These are phyloP conservation scores for Fusarium sp. DNA, from an alignment of 2,329 filamentous ascomycete species.

Conservation along the genomic window DNA sequence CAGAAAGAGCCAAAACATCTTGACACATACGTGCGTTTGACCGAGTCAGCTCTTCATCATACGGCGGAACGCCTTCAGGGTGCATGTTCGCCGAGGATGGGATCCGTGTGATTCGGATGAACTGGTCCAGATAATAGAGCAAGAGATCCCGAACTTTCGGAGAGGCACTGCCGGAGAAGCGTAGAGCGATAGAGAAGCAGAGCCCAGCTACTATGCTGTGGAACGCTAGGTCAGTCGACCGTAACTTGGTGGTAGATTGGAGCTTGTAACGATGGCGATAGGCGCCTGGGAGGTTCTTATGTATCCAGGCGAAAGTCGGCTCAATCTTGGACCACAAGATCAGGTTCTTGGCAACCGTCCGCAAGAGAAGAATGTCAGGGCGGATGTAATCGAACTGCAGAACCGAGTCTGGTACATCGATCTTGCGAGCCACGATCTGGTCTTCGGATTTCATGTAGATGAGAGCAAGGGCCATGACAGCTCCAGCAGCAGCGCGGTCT, in stretches of 20 bases:
- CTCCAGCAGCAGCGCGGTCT: slow-evolving; percentile 93
- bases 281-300: slow-evolving; percentile 75
- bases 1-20: slow-evolving; percentile 84
- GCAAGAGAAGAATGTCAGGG: slow-evolving; percentile 90
- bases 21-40: slow-evolving; percentile 92
- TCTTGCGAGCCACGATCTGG: slow-evolving; percentile 85
- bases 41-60: slow-evolving; percentile 86
- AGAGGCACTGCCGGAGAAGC: slow-evolving; percentile 80
- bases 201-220: slow-evolving; percentile 93
- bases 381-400: slow-evolving; percentile 96
- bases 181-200: slow-evolving; percentile 82
- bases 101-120: slow-evolving; percentile 80
- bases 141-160: slow-evolving; percentile 81
- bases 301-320: slow-evolving; percentile 80
- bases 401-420: slow-evolving; percentile 90
- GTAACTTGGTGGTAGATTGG: slow-evolving; percentile 69
- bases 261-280: slow-evolving; percentile 75
- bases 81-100: slow-evolving; percentile 47
- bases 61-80: slow-evolving; percentile 60
- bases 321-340: slow-evolving; percentile 92
- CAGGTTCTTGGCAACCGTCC: slow-evolving; percentile 88
- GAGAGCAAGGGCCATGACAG: slow-evolving; percentile 87
- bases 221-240: slow-evolving; percentile 88
- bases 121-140: slow-evolving; percentile 85
- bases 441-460: slow-evolving; percentile 99